Conservation (phyloP, 139 green algal genomes). For the Eudorina sp. region DNA sequence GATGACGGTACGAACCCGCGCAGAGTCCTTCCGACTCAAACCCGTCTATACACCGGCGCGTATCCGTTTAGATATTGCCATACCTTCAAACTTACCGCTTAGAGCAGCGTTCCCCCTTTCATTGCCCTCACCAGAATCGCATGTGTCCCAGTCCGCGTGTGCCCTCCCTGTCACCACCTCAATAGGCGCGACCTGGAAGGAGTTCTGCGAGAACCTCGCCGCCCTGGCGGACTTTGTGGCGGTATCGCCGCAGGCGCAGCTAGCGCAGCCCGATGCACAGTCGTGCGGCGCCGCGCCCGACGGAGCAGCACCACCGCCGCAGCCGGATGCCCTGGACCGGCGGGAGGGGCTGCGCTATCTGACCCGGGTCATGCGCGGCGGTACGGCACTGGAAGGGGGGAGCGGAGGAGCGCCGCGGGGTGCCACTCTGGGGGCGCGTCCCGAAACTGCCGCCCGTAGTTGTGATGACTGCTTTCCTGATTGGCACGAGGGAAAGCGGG, state of each 20-base stretch:
- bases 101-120: not conserved
- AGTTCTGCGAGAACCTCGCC: conserved; percentile 45
- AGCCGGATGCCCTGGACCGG: conserved; percentile 4
- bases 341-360: conserved; percentile 29
- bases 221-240: not conserved
- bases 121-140: not conserved
- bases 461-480: not conserved
- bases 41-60: not conserved
- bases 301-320: not conserved
- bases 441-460: not conserved
- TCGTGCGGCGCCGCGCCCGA: not conserved
- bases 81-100: not conserved
- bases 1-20: conserved; percentile 10
- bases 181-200: conserved; percentile 26
- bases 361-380: not conserved
- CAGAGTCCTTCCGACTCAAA: not conserved
- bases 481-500: not conserved
- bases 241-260: not conserved
- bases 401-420: not conserved
- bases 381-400: not conserved
- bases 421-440: not conserved
- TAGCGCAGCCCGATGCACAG: not conserved
- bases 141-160: not conserved
- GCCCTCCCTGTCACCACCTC: not conserved
- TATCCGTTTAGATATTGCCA: not conserved